Evolutionary conservation across 2,329 filamentous ascomycete genomes (phyloP).

Genomic region (Reticulascus tulasneorum): DNA sequence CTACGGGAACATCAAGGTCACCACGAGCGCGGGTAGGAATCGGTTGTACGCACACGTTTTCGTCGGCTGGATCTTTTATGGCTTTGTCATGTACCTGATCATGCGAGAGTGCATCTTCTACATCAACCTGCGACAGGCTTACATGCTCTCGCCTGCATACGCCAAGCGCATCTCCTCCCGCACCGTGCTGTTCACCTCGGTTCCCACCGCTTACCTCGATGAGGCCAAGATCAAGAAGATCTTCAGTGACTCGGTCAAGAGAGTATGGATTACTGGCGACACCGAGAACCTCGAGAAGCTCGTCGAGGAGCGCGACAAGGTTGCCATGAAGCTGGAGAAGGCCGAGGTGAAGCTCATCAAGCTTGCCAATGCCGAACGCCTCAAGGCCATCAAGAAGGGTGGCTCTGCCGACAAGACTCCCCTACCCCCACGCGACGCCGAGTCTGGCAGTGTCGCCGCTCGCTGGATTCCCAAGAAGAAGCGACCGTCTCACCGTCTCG

Average conservation of each 20-base stretch:
- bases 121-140: slow-evolving; percentile 89
- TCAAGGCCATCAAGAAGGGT: slow-evolving; percentile 65
- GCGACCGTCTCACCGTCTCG: slow-evolving; percentile 71
- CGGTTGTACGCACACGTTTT: slow-evolving; percentile 80
- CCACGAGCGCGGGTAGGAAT: slow-evolving; percentile 46
- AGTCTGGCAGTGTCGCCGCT: slow-evolving; percentile 62
- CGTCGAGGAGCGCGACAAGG: slow-evolving; percentile 76
- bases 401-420: slow-evolving; percentile 35
- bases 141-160: slow-evolving; percentile 80
- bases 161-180: slow-evolving; percentile 82
- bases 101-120: slow-evolving; percentile 87
- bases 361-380: slow-evolving; percentile 66
- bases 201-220: slow-evolving; percentile 74
- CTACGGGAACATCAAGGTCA: slow-evolving; percentile 68
- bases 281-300: slow-evolving; percentile 73
- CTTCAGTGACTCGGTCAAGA: slow-evolving; percentile 77
- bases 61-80: slow-evolving; percentile 77
- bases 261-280: slow-evolving; percentile 79
- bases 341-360: slow-evolving; percentile 85
- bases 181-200: slow-evolving; percentile 84
- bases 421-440: slow-evolving; percentile 53
- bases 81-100: slow-evolving; percentile 84
- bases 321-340: slow-evolving; percentile 76
- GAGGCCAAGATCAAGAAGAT: slow-evolving; percentile 73
- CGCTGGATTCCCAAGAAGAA: slow-evolving; percentile 72